These are phyloP conservation scores for Boletus bicolor DNA, from an alignment of 768 basidiomycete genomes.

Conservation along the genomic window DNA sequence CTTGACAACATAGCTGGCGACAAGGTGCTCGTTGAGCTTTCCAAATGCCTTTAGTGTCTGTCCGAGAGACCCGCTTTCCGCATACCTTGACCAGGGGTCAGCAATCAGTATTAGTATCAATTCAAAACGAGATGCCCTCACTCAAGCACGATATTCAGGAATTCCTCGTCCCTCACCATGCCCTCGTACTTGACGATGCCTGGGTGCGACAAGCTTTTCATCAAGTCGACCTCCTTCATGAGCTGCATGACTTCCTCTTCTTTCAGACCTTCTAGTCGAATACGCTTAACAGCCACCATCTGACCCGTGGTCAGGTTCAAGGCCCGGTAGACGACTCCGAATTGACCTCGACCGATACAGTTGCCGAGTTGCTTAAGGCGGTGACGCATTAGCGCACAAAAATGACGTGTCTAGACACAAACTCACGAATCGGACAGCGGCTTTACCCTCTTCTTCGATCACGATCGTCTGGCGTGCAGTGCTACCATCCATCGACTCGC, in stretches of 20 bases:
- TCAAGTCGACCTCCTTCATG: constrained; percentile 91
- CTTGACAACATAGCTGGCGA: constrained; percentile 92
- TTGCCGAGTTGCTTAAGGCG: constrained; percentile 86
- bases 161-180: constrained; percentile 85
- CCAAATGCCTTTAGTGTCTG: constrained; percentile 94
- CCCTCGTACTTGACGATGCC: constrained; percentile 98
- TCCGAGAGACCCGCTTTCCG: constrained; percentile 93
- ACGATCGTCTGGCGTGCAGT: constrained; percentile 66
- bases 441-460: constrained; percentile 77
- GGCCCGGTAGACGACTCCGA: constrained; percentile 93
- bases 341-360: constrained; percentile 95
- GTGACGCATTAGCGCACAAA: constrained; percentile 9
- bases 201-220: constrained; percentile 88
- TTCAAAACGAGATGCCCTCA: constrained; percentile 37
- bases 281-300: constrained; percentile 99
- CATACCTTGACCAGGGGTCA: constrained; percentile 58
- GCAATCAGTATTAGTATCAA: constrained; percentile 1
- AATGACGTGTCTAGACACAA: background rate
- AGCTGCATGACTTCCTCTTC: constrained; percentile 88
- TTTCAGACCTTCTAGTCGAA: constrained; percentile 83
- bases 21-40: constrained; percentile 86
- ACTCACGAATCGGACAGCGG: constrained; percentile 79
- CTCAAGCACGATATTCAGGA: constrained; percentile 92
- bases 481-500: constrained; percentile 64
- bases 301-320: constrained; percentile 92